phyloP scores from a whole-genome alignment of 1,139 yeast genomes.

The Yamadazyma dendronema region DNA sequence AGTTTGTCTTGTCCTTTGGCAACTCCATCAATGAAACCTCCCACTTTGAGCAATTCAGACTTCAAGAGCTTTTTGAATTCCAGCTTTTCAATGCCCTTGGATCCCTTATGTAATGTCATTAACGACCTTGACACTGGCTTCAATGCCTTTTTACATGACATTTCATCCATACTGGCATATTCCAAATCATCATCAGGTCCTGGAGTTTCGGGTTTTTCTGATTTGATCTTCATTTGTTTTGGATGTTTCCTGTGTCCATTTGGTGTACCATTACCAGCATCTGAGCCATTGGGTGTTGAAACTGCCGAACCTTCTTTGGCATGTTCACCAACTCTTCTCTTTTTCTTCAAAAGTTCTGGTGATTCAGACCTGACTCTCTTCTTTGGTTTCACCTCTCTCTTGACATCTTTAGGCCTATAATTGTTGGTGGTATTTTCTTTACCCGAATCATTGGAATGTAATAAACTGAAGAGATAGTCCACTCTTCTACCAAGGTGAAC shows the following conservation, averaged over 20 bases:
- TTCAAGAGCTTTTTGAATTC: conserved; percentile 82
- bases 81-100: conserved; percentile 75
- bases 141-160: conserved; percentile 60
- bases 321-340: conserved; percentile 8
- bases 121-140: conserved; percentile 76
- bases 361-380: conserved; percentile 11
- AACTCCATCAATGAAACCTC: conserved; percentile 54
- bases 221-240: conserved; percentile 14
- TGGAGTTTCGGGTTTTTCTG: conserved; percentile 17
- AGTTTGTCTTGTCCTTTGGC: conserved; percentile 21
- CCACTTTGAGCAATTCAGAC: conserved; percentile 74
- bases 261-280: not conserved
- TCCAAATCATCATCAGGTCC: conserved; percentile 50
- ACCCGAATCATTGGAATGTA: conserved; percentile 41
- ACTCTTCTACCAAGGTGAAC: conserved; percentile 93
- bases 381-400: conserved; percentile 8
- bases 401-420: conserved; percentile 1
- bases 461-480: conserved; percentile 74
- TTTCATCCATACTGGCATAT: conserved; percentile 82
- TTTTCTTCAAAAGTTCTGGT: conserved; percentile 10
- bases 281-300: not conserved
- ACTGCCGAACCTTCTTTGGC: conserved; percentile 5
- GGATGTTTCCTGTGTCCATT: conserved; percentile 5
- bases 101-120: conserved; percentile 73
- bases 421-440: conserved; percentile 16